Evolutionary conservation across 2,329 filamentous ascomycete species (phyloP), one percentile per base, ranked within the genome.

Genomic region (Chaetomiaceae sp.): DNA sequence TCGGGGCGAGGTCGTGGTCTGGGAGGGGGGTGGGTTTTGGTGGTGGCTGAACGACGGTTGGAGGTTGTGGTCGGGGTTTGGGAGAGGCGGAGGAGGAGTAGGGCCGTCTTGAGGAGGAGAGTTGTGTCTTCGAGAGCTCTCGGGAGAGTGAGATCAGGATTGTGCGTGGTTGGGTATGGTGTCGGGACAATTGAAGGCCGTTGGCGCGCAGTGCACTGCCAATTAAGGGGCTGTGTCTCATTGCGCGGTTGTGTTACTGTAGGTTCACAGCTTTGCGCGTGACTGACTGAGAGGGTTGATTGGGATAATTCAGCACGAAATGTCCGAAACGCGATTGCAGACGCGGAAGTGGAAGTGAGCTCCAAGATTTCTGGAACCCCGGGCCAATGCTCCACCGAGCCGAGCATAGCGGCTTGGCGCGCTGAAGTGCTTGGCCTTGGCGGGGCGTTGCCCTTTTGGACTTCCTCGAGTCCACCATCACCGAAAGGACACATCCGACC

Each of bases 181-280:
- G 12, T 8, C 22, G 36, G 8, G 48, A 9, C 6, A 46, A n/a
- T n/a, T 31, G 49, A 25, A 15, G 15, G 22, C 22, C 17, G 40
- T 56, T 46, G 46, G 42, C 47, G 42, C 51, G 47, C 17, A 56
- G 15, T 33, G 50, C 51, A 43, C 46, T 47, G 43, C 45, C 23
- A 23, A 60, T 27, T 20, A 55, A 25, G 15, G 36, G n/a, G 34
- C 29, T 22, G 34, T 45, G 55, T 23, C 54, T 54, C 57, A 60
- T 61, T 43, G 47, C 23, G 34, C 12, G 50, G 19, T 47, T 39
- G 40, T 22, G 43, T 5, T 48, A 7, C n/a, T 9, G n/a, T 15
- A 6, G 4, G 11, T 11, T 12, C 34, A 25, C 22, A 4, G 6
- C 5, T 45, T 15, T 19, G n/a, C 11, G 14, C 8, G 29, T 14